Evolutionary conservation across 1,284 basidiomycete genomes (phyloP), one percentile per base, ranked within the genome.

Genomic region (Malassezia furfur): DNA sequence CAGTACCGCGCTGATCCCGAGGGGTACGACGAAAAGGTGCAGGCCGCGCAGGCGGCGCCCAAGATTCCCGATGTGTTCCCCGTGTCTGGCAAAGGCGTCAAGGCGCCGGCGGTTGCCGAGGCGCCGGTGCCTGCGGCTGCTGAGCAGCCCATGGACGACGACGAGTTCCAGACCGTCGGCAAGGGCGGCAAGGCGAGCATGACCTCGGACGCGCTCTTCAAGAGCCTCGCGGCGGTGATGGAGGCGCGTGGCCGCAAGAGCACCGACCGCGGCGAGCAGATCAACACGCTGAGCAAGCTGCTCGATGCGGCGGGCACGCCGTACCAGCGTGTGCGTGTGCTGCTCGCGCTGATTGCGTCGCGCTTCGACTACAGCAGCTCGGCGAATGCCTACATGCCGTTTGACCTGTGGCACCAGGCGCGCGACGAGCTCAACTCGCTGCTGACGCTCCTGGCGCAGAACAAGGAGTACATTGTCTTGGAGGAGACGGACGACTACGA

Each of bases 181-280:
- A 88, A 85, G 69, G 88, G 88, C 48, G 91, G 91, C 35, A 90
- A 87, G 74, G 82, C 90, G 76, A 84, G 84, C 61, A 86, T 88
- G 67, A 88, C 89, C 5, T 78, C 88, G 8, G 93, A 96, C 57
- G 83, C 84, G 45, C 87, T 98, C 65, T 91, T 91, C 80, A 96
- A 96, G 78, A 88, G 85, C 62, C 81, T 99, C 30, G 85, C 89
- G 66, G 81, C 85, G 40, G 85, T 98, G 40, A 85, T 96, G 74
- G 94, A 98, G 72, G 89, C 89, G 44, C 84, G 94, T 63, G 94
- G 94, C 31, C 89, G 91, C 77, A 98, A 98, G 83, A 88, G 89
- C 50, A 98, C 94, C 48, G 91, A 99, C 77, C 85, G 94, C 60
- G 82, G 82, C 40, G 91, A 96, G 77, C 93, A 96, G 80, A 88